Percentiles rank a stretch among this genome's conserved stretches.
Conservation (phyloP, 345 rosid species). For the Sonneratia caseolaris region DNA sequence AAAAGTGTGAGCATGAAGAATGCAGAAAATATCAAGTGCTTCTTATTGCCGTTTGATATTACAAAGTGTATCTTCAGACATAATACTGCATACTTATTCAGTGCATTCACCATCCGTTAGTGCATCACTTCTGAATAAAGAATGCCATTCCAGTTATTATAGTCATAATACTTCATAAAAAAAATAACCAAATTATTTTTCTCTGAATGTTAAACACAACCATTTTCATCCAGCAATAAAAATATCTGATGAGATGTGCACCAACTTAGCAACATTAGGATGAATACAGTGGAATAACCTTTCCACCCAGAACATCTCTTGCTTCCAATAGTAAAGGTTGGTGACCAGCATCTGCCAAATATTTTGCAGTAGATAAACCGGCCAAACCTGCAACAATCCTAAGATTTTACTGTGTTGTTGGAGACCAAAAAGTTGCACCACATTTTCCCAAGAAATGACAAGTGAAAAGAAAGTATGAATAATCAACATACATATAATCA, state of each 20-base stretch:
- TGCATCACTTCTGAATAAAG: not conserved
- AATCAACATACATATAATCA: not conserved
- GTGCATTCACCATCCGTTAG: not conserved
- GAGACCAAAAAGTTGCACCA: not conserved
- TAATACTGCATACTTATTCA: not conserved
- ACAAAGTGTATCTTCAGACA: not conserved
- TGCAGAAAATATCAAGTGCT: not conserved
- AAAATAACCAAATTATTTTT: not conserved
- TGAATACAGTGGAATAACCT: conserved; percentile 26
- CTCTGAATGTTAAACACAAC: not conserved
- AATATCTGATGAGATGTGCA: not conserved
- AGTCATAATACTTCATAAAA: not conserved
- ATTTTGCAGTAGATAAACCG: conserved; percentile 88
- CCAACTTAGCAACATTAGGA: not conserved
- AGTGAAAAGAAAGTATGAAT: not conserved
- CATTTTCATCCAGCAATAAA: not conserved
- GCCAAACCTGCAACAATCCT: conserved; percentile 59
- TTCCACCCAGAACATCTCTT: conserved; percentile 94
- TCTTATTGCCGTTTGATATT: not conserved
- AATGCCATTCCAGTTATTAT: not conserved
- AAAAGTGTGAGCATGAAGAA: not conserved
- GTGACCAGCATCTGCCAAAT: conserved; percentile 94
- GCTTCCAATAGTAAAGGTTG: conserved; percentile 73
- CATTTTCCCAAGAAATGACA: not conserved
- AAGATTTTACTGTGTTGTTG: conserved; percentile 1